Conservation (phyloP, 1,284 basidiomycete species). For the Ustanciosporium gigantosporum region DNA sequence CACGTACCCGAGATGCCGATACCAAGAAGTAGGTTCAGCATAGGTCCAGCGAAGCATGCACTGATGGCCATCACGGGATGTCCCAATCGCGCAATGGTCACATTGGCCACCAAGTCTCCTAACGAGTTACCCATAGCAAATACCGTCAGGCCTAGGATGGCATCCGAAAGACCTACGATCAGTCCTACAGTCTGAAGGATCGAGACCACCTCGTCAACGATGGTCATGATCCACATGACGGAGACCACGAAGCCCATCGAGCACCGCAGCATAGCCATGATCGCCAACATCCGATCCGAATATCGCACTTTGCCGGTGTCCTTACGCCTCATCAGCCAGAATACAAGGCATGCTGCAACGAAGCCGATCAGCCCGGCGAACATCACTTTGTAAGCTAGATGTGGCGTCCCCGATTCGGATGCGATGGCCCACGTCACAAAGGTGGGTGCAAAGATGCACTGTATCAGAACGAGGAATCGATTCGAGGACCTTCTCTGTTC, state of each 20-base stretch:
- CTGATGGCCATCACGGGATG: conserved; percentile 68
- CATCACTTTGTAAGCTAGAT: conserved; percentile 10
- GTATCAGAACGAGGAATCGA: conserved; percentile 39
- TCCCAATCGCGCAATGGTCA: conserved; percentile 68
- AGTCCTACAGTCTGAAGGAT: conserved; percentile 77
- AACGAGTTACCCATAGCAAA: conserved; percentile 95
- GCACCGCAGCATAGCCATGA: conserved; percentile 34
- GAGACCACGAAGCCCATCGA: conserved; percentile 50
- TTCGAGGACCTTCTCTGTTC: conserved; percentile 26
- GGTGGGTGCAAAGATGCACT: conserved; percentile 44
- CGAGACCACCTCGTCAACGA: conserved; percentile 56
- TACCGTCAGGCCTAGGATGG: conserved; percentile 92
- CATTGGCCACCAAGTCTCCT: conserved; percentile 94
- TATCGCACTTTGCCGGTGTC: conserved; percentile 22
- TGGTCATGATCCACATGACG: conserved; percentile 58
- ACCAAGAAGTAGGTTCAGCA: conserved; percentile 94
- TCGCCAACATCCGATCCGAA: conserved; percentile 20
- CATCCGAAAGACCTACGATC: conserved; percentile 92
- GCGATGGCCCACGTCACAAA: conserved; percentile 49
- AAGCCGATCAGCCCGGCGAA: conserved; percentile 10
- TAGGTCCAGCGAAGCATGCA: conserved; percentile 89
- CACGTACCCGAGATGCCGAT: conserved; percentile 73
- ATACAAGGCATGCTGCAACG: conserved; percentile 3
- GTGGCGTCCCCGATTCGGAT: conserved; percentile 16
- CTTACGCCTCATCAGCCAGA: conserved; percentile 19